Evolutionary conservation across 768 basidiomycete genomes (phyloP).

Genomic region (Tricholoma bakamatsutake): DNA sequence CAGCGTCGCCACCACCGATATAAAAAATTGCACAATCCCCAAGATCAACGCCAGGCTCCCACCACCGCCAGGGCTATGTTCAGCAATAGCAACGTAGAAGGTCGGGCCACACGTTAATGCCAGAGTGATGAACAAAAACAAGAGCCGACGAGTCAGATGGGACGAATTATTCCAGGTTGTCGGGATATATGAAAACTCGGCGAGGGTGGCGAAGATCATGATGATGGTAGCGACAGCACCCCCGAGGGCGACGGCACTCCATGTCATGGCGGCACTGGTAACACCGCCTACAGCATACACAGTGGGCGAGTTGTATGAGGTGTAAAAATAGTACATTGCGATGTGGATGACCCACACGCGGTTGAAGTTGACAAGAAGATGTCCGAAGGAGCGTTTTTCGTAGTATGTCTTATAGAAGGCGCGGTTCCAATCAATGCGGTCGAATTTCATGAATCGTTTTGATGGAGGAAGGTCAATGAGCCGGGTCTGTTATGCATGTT

Average conservation of each 20-base stretch:
- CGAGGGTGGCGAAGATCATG: slow-evolving; percentile 91
- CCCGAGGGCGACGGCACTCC: slow-evolving; percentile 92
- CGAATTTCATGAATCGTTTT: slow-evolving; percentile 95
- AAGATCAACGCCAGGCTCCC: slow-evolving; percentile 84
- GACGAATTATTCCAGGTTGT: slow-evolving; percentile 99
- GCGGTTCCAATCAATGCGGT: slow-evolving; percentile 92
- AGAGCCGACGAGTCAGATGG: slow-evolving; percentile 84
- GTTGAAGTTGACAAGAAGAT: slow-evolving; percentile 98
- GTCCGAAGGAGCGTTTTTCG: slow-evolving; percentile 94
- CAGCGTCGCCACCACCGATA: slow-evolving; percentile 80
- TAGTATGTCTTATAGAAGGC: slow-evolving; percentile 99
- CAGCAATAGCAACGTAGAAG: slow-evolving; percentile 88
- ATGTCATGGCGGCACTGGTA: slow-evolving; percentile 72
- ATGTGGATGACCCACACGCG: slow-evolving; percentile 99
- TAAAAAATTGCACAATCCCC: slow-evolving; percentile 94
- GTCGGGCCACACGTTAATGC: slow-evolving; percentile 90
- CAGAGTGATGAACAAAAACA: slow-evolving; percentile 88
- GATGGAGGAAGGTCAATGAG: slow-evolving; percentile 88
- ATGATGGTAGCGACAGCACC: slow-evolving; percentile 95
- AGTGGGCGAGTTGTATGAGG: slow-evolving; percentile 85
- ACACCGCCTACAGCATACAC: slow-evolving; percentile 62
- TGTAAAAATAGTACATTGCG: slow-evolving; percentile 94
- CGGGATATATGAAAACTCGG: slow-evolving; percentile 96
- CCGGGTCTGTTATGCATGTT: slow-evolving; percentile 50
- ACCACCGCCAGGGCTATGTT: slow-evolving; percentile 44